phyloP scores from a whole-genome alignment of 1,139 yeast genomes.

The Debaryomyces psychrophilus region DNA sequence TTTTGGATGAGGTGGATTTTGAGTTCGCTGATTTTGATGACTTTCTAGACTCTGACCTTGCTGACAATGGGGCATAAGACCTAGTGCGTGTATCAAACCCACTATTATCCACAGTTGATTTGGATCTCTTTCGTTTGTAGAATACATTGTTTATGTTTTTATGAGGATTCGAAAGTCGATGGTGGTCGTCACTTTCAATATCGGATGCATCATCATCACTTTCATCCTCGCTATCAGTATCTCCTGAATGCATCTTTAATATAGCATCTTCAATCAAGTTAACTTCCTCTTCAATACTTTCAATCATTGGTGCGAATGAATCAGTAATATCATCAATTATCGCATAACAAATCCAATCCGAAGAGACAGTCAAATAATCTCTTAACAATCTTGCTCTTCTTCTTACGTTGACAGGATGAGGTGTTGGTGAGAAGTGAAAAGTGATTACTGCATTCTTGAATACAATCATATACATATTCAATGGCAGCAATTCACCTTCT shows the following conservation, averaged over 20 bases:
- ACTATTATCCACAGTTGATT: constrained; percentile 41
- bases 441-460: constrained; percentile 90
- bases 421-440: constrained; percentile 92
- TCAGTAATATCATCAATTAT: constrained; percentile 95
- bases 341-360: constrained; percentile 98
- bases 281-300: constrained; percentile 89
- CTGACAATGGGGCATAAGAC: background rate
- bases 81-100: constrained; percentile 13
- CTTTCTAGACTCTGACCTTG: constrained; percentile 21
- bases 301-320: constrained; percentile 96
- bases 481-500: constrained; percentile 82
- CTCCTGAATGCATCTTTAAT: constrained; percentile 79
- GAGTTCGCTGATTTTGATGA: constrained; percentile 25
- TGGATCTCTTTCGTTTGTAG: constrained; percentile 41
- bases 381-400: constrained; percentile 85
- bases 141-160: constrained; percentile 29
- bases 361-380: constrained; percentile 85
- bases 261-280: constrained; percentile 91
- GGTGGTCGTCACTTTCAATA: constrained; percentile 30
- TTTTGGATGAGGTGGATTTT: constrained; percentile 51
- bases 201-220: constrained; percentile 41
- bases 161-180: constrained; percentile 13
- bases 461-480: constrained; percentile 90
- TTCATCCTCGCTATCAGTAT: constrained; percentile 45
- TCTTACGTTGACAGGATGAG: constrained; percentile 94